phyloP scores from a whole-genome alignment of 202 grass and related monocot genomes.

The Carex arenaria region DNA sequence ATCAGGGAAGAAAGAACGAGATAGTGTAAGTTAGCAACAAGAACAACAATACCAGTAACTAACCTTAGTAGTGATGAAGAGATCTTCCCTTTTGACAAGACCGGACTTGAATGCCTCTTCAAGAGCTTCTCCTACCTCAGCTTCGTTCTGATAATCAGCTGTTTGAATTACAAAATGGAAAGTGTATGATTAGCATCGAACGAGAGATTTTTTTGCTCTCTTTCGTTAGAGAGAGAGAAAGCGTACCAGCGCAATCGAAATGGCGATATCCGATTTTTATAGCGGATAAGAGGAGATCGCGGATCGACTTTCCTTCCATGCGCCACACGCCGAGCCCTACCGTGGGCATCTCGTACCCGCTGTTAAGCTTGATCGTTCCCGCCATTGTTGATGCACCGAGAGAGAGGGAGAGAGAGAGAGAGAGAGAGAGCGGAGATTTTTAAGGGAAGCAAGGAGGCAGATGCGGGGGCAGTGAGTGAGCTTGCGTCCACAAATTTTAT shows the following conservation, averaged over 20 bases:
- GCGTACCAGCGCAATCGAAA: constrained; percentile 81
- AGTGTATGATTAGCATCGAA: neutral
- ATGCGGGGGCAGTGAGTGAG: neutral
- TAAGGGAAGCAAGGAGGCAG: neutral
- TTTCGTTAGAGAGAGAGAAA: neutral
- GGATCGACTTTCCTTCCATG: constrained; percentile 72
- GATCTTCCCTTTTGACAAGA: constrained; percentile 75
- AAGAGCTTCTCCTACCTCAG: constrained; percentile 78
- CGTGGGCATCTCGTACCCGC: constrained; percentile 60
- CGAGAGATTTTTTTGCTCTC: neutral
- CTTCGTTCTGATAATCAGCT: constrained; percentile 92
- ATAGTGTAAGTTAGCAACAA: neutral
- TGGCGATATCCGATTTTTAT: constrained; percentile 85
- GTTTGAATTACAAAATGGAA: constrained; percentile 7
- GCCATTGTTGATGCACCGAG: constrained; percentile 17
- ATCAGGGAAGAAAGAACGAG: neutral
- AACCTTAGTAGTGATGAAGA: constrained; percentile 97
- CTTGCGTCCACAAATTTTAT: neutral
- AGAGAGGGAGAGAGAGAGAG: neutral
- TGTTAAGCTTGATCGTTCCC: constrained; percentile 49
- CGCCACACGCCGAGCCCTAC: constrained; percentile 90
- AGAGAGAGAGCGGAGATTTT: neutral
- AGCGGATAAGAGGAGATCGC: constrained; percentile 69
- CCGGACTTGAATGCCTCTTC: constrained; percentile 68
- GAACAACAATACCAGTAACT: neutral